Base-by-base conservation (phyloP, 2,329 filamentous ascomycete genomes). In the Clarireedia sp. region DNA sequence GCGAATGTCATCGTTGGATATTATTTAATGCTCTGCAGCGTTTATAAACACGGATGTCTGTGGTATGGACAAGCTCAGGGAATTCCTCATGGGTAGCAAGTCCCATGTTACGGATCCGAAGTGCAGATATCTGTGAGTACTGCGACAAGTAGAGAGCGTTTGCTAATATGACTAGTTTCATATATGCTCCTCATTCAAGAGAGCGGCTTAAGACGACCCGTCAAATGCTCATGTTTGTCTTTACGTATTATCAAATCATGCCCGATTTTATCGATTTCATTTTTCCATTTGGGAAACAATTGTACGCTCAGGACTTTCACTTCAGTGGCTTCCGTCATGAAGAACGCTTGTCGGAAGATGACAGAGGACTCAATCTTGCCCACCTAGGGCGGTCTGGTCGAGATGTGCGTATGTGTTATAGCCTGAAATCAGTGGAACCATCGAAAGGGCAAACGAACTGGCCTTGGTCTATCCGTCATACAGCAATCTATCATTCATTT, bases 371-470 rank as follows among this genome's bases (percentile, higher is more conserved):
- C 7, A 26, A 38, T 1, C 57, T 72, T 14, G 60, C 65, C 0
- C 46, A 66, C 33, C 54, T 74, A 7, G 65, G 65, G 3, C 66
- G 72, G 9, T 73, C 71, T 9, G 72, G 72, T 3, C 59, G 50
- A 5, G 64, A 69, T 7, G 48, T 73, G 1, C 67, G 70, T 9
- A 38, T 74, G 5, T 71, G 71, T 52, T 75, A 74, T 57, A 74
- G 65, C 50, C 56, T 75, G 10, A 70, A 70, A 36, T 72, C 70
- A 5, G 68, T 70, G 9, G 70, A 67, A 43, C 51, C 51, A 24
- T 67, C 63, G 4, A 14, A 40, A 40, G 37, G 37, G 37, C 38
- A 58, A 16, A 53, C 51, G 19, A 24, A 62, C 10, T 58, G 49
- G 47, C 61, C 62, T 3, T 74, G 71, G 72, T 70, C 69, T 3